These are phyloP conservation scores for Aureobasidium sp. DNA, from an alignment of 2,329 filamentous ascomycete genomes.

Conservation along the genomic window DNA sequence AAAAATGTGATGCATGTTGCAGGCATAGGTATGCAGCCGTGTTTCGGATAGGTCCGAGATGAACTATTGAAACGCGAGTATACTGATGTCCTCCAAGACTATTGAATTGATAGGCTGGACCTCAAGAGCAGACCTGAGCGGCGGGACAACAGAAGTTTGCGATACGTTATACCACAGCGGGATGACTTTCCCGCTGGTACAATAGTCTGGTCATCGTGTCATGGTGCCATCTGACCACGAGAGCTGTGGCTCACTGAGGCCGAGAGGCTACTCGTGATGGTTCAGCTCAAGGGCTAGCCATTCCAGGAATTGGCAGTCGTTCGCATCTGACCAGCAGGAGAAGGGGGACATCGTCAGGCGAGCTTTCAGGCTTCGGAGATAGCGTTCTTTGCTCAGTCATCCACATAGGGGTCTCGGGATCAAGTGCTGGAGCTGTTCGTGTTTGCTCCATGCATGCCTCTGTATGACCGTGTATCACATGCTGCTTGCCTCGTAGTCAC, in stretches of 20 bases:
- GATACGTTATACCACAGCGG: background rate
- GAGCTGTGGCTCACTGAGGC: background rate
- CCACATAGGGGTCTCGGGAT: background rate
- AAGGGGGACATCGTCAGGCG: background rate
- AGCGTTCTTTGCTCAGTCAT: too few relatives aligned
- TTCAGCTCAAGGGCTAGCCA: background rate
- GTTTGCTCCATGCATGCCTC: background rate
- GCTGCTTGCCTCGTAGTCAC: background rate
- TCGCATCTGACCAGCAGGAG: background rate
- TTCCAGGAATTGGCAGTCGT: background rate
- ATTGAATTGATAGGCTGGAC: background rate
- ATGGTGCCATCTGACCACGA: background rate
- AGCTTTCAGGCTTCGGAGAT: background rate
- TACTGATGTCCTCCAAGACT: background rate
- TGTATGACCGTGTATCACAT: background rate
- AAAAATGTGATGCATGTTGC: background rate
- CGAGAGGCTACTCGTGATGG: background rate
- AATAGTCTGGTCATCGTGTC: background rate
- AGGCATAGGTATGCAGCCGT: background rate
- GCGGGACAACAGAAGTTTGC: background rate
- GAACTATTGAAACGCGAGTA: background rate
- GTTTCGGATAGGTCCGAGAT: background rate
- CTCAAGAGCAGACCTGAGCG: background rate
- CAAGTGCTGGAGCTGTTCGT: background rate
- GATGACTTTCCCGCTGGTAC: background rate